Percentiles rank a stretch among this genome's conserved stretches.
These are phyloP conservation scores for Saturnispora bothae DNA, from an alignment of 805 yeast genomes.

Conservation along the genomic window DNA sequence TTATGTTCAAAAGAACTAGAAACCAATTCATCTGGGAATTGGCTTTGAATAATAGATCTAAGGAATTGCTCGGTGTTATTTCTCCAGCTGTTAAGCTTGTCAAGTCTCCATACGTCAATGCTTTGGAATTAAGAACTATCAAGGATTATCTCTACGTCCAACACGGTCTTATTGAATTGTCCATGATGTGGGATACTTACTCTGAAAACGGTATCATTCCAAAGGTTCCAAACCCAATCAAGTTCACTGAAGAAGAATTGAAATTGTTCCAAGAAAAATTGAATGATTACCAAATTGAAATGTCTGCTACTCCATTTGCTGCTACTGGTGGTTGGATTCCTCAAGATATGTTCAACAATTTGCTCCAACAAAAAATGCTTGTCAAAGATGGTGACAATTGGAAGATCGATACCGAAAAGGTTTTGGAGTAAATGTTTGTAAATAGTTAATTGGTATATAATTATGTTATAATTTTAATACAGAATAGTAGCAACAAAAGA, in stretches of 20 bases:
- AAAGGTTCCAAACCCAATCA: conserved; percentile 44
- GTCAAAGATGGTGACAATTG: conserved; percentile 45
- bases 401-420: conserved; percentile 22
- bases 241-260: conserved; percentile 47
- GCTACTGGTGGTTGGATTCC: conserved; percentile 96
- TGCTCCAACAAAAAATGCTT: conserved; percentile 59
- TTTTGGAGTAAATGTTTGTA: conserved; percentile 10
- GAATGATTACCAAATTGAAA: conserved; percentile 56
- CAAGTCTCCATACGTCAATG: conserved; percentile 52
- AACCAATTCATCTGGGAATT: conserved; percentile 85
- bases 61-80: conserved; percentile 66
- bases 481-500: no score
- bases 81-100: conserved; percentile 71
- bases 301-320: conserved; percentile 68
- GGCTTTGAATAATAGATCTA: conserved; percentile 52
- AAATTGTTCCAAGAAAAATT: conserved; percentile 47
- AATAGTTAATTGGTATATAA: background rate
- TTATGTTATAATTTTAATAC: no score
- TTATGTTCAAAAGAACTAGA: conserved; percentile 82
- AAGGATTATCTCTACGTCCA: conserved; percentile 56
- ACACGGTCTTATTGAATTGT: conserved; percentile 54
- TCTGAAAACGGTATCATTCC: conserved; percentile 47
- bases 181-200: conserved; percentile 59
- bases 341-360: conserved; percentile 75
- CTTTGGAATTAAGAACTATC: conserved; percentile 46